A percentile compares a stretch with the other conserved stretches of the same genome.
phyloP scores from a whole-genome alignment of 805 yeast genomes.

The Spathaspora passalidarum region DNA sequence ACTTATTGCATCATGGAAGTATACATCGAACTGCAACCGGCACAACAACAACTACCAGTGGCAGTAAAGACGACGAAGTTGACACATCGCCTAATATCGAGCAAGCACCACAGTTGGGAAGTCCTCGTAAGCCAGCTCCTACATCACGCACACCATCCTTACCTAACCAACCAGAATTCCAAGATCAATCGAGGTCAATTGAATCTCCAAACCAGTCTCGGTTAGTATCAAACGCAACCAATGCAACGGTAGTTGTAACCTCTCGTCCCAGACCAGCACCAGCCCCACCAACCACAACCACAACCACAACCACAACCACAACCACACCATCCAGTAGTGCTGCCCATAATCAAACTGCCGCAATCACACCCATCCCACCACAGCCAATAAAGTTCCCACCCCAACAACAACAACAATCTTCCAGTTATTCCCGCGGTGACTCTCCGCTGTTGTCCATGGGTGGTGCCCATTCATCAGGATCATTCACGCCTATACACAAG shows the following conservation, averaged over 20 bases:
- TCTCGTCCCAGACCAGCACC: background rate
- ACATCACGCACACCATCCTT: background rate
- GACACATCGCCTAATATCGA: background rate
- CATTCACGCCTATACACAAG: conserved; percentile 10
- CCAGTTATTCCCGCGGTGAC: conserved; percentile 9
- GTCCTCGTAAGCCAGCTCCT: background rate
- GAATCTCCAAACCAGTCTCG: too few species aligned
- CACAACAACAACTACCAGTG: background rate
- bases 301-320: background rate
- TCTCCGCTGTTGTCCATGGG: background rate
- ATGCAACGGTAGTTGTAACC: background rate
- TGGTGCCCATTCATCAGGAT: background rate
- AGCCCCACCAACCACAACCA: background rate
- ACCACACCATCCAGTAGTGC: background rate
- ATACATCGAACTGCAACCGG: background rate
- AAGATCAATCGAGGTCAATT: background rate
- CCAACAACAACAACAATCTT: conserved; percentile 8
- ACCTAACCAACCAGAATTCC: background rate
- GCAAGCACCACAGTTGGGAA: background rate
- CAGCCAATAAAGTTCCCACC: conserved; percentile 2
- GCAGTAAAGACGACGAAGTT: too few species aligned
- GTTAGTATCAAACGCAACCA: too few species aligned
- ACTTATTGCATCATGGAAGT: background rate
- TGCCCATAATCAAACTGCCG: background rate
- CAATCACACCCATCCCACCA: conserved; percentile 5